A percentile compares a stretch with the other conserved stretches of the same genome.
phyloP scores from a whole-genome alignment of 495 filamentous ascomycete genomes.

The Glarea lozoyensis region DNA sequence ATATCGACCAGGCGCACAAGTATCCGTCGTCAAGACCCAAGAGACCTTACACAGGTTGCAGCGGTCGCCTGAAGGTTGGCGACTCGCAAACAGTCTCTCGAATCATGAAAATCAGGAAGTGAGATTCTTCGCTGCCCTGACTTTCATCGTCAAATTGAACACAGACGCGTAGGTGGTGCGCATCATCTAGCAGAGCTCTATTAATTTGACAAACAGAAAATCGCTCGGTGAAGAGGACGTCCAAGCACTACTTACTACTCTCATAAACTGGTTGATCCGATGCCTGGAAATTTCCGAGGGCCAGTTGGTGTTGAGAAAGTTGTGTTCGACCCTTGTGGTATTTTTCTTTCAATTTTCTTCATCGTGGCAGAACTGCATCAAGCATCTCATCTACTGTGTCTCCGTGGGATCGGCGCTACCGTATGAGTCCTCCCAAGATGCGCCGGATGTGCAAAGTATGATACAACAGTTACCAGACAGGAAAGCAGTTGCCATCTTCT shows the following conservation, averaged over 20 bases:
- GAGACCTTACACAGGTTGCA: slow-evolving; percentile 70
- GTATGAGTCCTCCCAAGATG: slow-evolving; percentile 37
- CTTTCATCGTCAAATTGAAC: slow-evolving; percentile 88
- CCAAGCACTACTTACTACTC: slow-evolving; percentile 53
- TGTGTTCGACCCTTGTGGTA: slow-evolving; percentile 72
- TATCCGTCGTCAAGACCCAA: slow-evolving; percentile 59
- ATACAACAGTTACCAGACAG: slow-evolving; percentile 42
- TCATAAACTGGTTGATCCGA: slow-evolving; percentile 58
- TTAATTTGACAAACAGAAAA: slow-evolving; percentile 32
- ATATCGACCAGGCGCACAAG: slow-evolving; percentile 58
- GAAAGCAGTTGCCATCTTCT: slow-evolving; percentile 53
- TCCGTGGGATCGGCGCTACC: slow-evolving; percentile 38
- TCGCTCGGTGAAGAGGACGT: slow-evolving; percentile 53
- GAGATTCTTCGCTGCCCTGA: slow-evolving; percentile 89
- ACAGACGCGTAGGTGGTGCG: slow-evolving; percentile 53
- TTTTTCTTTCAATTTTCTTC: slow-evolving; percentile 67
- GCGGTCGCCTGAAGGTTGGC: slow-evolving; percentile 72
- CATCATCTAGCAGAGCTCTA: neutral
- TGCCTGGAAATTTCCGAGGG: slow-evolving; percentile 49
- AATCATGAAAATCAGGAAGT: slow-evolving; percentile 55
- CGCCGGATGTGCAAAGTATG: slow-evolving; percentile 41
- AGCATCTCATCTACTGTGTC: slow-evolving; percentile 58
- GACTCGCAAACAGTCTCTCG: slow-evolving; percentile 68
- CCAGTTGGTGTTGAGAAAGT: slow-evolving; percentile 65
- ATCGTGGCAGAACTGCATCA: slow-evolving; percentile 59